Base-by-base conservation (phyloP, 1,139 yeast species). In the Diutina pseudorugosa region DNA sequence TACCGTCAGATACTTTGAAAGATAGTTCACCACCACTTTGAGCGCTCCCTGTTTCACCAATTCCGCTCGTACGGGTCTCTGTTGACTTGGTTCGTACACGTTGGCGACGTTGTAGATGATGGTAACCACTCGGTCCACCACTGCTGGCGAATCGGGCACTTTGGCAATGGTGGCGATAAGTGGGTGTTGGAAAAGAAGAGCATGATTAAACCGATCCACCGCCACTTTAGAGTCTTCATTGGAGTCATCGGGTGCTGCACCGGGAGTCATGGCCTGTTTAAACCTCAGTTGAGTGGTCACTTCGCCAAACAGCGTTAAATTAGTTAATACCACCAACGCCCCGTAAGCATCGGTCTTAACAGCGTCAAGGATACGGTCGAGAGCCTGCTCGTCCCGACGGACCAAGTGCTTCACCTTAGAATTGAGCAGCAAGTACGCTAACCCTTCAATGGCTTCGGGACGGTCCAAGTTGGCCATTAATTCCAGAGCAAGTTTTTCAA, bases 21-120 rank as follows among this genome's bases (percentile, higher is more conserved):
- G 62, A 53, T 66, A 77, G 36, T 68, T 68, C 9, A 78, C 54
- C 0, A 72, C 51, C 1, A 74, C 57, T 47, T 66, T 70, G 45
- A 77, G 57, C 0, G 72, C 75, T 0, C 82, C 82, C 57, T 77
- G 80, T 51, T 71, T 67, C 14, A 75, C 75, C 14, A 77, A 60
- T 27, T 67, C 73, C n/a, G 64, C 62, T 40, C 74, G 66, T 2
- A 64, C 61, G 0, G 49, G 50, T 50, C 63, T 63, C 4, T 58
- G 60, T 51, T 65, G 72, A 11, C 30, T 14, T 4, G 11, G 30
- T 47, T 62, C 65, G 7, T 55, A 49, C 14, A 27, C 40, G 30
- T 25, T 45, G 0, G 75, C 59, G 2, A 71, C 57, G 60, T 60
- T 61, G 52, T 62, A 21, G 14, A 47, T 20, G 4, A 47, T n/a